Conservation (phyloP, 192 early-diverging fungal species). For the Linnemannia zychae region DNA sequence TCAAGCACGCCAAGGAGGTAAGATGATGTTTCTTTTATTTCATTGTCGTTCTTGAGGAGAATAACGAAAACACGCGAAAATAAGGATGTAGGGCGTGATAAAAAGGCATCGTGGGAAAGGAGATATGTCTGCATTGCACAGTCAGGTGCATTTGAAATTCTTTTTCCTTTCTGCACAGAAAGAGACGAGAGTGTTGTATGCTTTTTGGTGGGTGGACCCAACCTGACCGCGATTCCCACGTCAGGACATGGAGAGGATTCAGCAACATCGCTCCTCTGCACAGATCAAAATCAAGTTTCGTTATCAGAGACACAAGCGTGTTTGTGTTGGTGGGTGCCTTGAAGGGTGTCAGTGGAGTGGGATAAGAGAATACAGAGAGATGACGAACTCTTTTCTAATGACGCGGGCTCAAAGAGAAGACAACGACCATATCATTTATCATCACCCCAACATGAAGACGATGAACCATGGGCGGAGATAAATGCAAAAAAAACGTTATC, state of each 20-base stretch:
- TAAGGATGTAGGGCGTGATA: not conserved
- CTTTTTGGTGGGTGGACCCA: not conserved
- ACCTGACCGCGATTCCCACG: not conserved
- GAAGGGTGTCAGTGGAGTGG: no score
- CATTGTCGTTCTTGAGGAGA: not conserved
- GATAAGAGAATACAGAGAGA: not conserved
- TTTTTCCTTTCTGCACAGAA: not conserved
- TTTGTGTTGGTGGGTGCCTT: no score
- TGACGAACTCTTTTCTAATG: not conserved
- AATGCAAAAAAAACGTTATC: no score
- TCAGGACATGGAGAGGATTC: not conserved
- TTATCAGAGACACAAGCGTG: not conserved
- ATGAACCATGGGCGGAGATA: not conserved
- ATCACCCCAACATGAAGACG: conserved; percentile 2
- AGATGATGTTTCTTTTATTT: conserved; percentile 29
- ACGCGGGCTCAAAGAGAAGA: not conserved
- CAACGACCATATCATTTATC: not conserved
- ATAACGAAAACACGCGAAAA: not conserved
- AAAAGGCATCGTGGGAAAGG: conserved; percentile 13
- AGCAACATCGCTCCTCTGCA: not conserved
- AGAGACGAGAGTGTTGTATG: not conserved
- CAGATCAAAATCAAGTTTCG: not conserved
- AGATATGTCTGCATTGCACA: not conserved
- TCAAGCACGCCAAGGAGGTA: conserved; percentile 87
- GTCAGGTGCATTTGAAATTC: not conserved